Conservation (phyloP, 176 grass and related monocot species). For the Ensete glaucum region DNA sequence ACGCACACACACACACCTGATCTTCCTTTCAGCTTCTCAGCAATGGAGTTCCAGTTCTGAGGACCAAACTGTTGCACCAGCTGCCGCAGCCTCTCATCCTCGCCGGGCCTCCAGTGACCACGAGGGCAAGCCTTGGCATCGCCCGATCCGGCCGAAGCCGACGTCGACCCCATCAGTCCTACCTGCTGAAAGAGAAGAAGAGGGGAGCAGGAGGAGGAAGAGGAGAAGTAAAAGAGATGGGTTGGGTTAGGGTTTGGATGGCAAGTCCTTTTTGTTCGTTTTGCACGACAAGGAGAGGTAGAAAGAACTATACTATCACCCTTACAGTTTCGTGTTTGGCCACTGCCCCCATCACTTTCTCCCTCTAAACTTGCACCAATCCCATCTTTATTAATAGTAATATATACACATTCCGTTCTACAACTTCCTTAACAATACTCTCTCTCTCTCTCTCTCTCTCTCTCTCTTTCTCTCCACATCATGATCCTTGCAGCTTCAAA, state of each 20-base stretch:
- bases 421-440: neutral
- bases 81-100: conserved; percentile 69
- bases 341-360: neutral
- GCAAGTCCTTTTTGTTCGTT: conserved; percentile 64
- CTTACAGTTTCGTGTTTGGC: neutral
- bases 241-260: conserved; percentile 56
- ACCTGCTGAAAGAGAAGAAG: conserved; percentile 4
- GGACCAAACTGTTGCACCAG: conserved; percentile 74
- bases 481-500: no score
- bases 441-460: neutral
- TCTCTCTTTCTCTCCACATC: no score
- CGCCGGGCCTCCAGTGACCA: conserved; percentile 74
- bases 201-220: neutral
- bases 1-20: conserved; percentile 38
- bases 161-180: conserved; percentile 29
- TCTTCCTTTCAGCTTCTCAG: conserved; percentile 88
- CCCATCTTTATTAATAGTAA: no score
- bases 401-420: neutral
- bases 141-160: conserved; percentile 48
- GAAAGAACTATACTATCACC: neutral
- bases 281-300: conserved; percentile 43
- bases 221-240: neutral
- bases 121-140: conserved; percentile 53
- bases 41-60: conserved; percentile 97
- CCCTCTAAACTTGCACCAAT: neutral